A percentile compares a stretch with the other conserved stretches of the same genome.
Conservation (phyloP, 2,329 filamentous ascomycete species). For the Fusarium praegraminearum region DNA sequence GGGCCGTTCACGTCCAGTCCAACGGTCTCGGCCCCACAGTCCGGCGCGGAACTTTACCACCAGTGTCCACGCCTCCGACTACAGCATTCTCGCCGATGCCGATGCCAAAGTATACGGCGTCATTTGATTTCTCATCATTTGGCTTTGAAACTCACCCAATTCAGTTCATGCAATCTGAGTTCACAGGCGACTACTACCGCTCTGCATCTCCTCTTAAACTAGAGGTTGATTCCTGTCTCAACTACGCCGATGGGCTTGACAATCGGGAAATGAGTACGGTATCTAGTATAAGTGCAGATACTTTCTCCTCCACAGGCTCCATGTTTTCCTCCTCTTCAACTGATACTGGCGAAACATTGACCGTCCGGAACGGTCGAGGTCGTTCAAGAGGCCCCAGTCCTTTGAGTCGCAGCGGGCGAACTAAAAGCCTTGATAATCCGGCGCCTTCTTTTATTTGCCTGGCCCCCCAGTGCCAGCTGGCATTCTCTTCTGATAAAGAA, state of each 20-base stretch:
- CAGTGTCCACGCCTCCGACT: slow-evolving; percentile 19
- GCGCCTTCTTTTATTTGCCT: slow-evolving; percentile 44
- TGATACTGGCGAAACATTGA: slow-evolving; percentile 44
- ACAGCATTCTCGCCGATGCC: background rate
- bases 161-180: slow-evolving; percentile 8
- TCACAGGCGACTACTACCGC: slow-evolving; percentile 24
- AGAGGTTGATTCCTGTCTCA: slow-evolving; percentile 11
- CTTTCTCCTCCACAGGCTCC: slow-evolving; percentile 49
- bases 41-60: slow-evolving; percentile 22
- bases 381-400: slow-evolving; percentile 47
- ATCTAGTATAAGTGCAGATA: slow-evolving; percentile 43
- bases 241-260: slow-evolving; percentile 15
- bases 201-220: slow-evolving; percentile 32
- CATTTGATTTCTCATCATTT: background rate
- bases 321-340: slow-evolving; percentile 50
- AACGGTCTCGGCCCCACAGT: slow-evolving; percentile 32
- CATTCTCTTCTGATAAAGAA: slow-evolving; percentile 42
- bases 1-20: slow-evolving; percentile 16
- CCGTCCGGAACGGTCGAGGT: slow-evolving; percentile 17
- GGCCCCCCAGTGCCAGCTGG: slow-evolving; percentile 45
- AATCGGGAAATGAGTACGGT: slow-evolving; percentile 43
- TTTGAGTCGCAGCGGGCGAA: slow-evolving; percentile 22
- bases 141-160: background rate
- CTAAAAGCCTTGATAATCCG: slow-evolving; percentile 27
- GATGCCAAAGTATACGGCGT: slow-evolving; percentile 1